Conservation (phyloP, 768 basidiomycete genomes). For the Agaricus blazei region DNA sequence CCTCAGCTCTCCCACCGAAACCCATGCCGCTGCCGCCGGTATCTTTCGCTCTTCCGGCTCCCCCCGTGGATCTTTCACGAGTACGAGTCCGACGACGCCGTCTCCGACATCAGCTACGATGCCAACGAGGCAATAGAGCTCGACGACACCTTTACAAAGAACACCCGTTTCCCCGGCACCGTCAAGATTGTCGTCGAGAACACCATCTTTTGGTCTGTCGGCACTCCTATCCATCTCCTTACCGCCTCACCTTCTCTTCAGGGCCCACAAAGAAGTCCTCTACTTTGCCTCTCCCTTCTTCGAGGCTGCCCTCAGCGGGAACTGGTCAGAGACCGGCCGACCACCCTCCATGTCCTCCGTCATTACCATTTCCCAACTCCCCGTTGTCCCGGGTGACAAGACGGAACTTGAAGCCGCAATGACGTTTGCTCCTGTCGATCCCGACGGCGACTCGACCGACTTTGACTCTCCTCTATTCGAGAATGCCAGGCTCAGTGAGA, state of each 20-base stretch:
- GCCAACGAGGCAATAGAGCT: constrained; percentile 73
- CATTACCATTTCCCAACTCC: constrained; percentile 79
- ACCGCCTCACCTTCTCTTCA: constrained; percentile 21
- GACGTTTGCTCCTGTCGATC: constrained; percentile 55
- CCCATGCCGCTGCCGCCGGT: constrained; percentile 81
- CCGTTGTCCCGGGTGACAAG: constrained; percentile 49
- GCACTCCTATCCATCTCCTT: neutral
- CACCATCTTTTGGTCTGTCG: constrained; percentile 83
- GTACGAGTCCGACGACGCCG: constrained; percentile 62
- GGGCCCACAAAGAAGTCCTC: constrained; percentile 89
- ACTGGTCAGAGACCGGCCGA: constrained; percentile 87
- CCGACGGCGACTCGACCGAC: constrained; percentile 45
- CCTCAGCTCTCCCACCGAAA: constrained; percentile 82
- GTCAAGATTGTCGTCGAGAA: constrained; percentile 89
- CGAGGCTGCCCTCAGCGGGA: constrained; percentile 83
- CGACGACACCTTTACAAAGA: constrained; percentile 71
- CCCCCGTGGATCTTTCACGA: constrained; percentile 76
- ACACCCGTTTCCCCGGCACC: constrained; percentile 69
- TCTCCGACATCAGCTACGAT: constrained; percentile 63
- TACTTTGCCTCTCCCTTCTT: constrained; percentile 96
- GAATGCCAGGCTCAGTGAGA: constrained; percentile 28
- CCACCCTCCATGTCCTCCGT: constrained; percentile 77
- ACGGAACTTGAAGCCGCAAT: constrained; percentile 40
- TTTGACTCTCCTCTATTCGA: constrained; percentile 35
- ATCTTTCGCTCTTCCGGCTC: constrained; percentile 80